These are phyloP conservation scores for Dactylonectria estremocensis DNA, from an alignment of 2,329 filamentous ascomycete species.

Conservation along the genomic window DNA sequence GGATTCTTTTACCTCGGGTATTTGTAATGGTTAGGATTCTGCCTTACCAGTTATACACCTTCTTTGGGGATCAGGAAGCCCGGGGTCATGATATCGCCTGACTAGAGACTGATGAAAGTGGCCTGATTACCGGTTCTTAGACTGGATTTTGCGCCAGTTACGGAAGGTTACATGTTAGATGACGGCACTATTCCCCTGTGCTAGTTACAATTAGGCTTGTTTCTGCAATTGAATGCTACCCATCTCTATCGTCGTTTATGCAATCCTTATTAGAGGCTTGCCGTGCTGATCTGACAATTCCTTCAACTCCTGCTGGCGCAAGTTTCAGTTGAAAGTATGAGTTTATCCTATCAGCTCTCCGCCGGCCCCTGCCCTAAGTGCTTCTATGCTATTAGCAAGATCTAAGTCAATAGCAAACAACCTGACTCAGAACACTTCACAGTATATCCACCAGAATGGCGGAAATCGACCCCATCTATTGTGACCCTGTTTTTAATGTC, in stretches of 20 bases:
- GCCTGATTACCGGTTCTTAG: background rate
- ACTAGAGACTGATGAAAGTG: background rate
- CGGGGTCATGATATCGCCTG: background rate
- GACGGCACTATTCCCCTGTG: background rate
- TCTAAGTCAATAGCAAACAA: conserved; percentile 1
- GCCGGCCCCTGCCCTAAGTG: background rate
- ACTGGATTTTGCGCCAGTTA: background rate
- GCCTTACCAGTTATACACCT: background rate
- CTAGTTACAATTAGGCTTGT: background rate
- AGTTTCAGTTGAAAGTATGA: conserved; percentile 4
- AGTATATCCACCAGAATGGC: background rate
- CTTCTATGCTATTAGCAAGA: background rate
- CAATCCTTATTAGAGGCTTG: background rate
- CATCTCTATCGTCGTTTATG: background rate
- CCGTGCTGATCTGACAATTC: background rate
- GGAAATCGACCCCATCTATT: background rate
- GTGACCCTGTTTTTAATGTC: background rate
- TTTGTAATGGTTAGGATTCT: background rate
- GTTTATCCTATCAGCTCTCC: background rate
- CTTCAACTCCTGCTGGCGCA: background rate
- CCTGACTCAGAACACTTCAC: conserved; percentile 2
- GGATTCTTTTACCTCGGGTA: background rate
- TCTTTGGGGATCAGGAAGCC: background rate
- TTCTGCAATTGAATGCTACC: background rate
- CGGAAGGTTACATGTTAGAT: background rate